Evolutionary conservation across 2,329 filamentous ascomycete species (phyloP).

Genomic region (Nemania bipapillata): DNA sequence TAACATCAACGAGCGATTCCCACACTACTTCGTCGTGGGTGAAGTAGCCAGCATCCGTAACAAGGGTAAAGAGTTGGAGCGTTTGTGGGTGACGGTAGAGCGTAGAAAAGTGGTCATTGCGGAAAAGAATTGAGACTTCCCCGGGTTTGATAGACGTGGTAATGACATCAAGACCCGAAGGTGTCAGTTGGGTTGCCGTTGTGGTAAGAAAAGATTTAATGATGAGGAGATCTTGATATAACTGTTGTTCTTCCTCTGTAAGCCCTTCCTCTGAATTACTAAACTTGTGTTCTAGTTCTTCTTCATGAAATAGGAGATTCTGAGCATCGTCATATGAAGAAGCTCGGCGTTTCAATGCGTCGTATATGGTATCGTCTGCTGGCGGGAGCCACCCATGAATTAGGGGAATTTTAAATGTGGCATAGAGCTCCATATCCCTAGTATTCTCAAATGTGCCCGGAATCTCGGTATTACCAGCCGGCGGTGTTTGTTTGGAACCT

Average conservation of each 20-base stretch:
- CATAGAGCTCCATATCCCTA: conserved; percentile 87
- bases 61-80: conserved; percentile 79
- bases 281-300: conserved; percentile 86
- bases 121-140: conserved; percentile 88
- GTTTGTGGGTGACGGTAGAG: conserved; percentile 87
- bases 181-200: conserved; percentile 88
- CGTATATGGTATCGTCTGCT: conserved; percentile 72
- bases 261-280: conserved; percentile 67
- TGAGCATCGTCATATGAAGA: conserved; percentile 92
- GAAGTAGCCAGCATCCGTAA: conserved; percentile 92
- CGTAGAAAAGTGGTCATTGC: conserved; percentile 97
- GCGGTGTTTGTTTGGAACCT: conserved; percentile 63
- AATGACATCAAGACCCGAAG: conserved; percentile 80
- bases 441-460: conserved; percentile 87
- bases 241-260: conserved; percentile 76
- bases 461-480: conserved; percentile 60
- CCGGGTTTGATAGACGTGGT: conserved; percentile 76
- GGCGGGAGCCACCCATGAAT: conserved; percentile 92
- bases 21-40: conserved; percentile 91
- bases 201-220: conserved; percentile 84
- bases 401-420: conserved; percentile 85
- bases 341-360: conserved; percentile 77
- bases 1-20: conserved; percentile 92
- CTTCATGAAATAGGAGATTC: conserved; percentile 85
- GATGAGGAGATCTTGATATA: conserved; percentile 82